Base-by-base conservation (phyloP, 495 filamentous ascomycete genomes). In the Podospora fimiseda region DNA sequence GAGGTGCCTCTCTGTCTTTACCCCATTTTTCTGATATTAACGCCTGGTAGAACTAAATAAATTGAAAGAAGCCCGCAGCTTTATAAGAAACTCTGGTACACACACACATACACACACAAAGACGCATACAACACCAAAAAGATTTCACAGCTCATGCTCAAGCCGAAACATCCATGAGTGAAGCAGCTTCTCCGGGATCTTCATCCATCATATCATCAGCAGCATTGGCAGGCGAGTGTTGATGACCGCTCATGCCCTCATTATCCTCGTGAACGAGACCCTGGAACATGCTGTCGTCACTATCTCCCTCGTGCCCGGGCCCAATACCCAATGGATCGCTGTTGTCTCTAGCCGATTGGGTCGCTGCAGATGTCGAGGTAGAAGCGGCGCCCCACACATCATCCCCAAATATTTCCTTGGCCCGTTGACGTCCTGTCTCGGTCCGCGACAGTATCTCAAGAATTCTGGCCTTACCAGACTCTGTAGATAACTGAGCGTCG, bases 251-350 rank as follows among this genome's bases (percentile, higher is more conserved):
- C 19, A 20, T 43, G 42, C 74, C 73, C n/a, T 75, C 74, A 24
- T 79, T 75, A 22, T 76, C 75, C 16, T 73, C 63, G 47, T 78
- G 73, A 0, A 74, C 75, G 13, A 80, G 54, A 24, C 79, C 78
- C 33, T 71, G 63, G 56, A 79, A 81, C 73, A 81, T 78, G 60
- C 69, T 72, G 49, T 75, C 69, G 13, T 74, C 73, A 9, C 68
- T 67, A 9, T 67, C 69, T n/a, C 72, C 71, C 38, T 74, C 74
- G 8, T 70, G 62, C 2, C 70, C 69, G 2, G 61, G 52, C 16
- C 58, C 61, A 11, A 64, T 65, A 4, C 63, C 65, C 30, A 70
- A 51, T 4, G 61, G 63, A 14, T 67, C 66, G 27, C 65, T 62
- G 18, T 62, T 55, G 11, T 24, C 53, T 54, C 9, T 42, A 43